Conservation (phyloP, 139 green algal species). For the Coelastrella sp. region DNA sequence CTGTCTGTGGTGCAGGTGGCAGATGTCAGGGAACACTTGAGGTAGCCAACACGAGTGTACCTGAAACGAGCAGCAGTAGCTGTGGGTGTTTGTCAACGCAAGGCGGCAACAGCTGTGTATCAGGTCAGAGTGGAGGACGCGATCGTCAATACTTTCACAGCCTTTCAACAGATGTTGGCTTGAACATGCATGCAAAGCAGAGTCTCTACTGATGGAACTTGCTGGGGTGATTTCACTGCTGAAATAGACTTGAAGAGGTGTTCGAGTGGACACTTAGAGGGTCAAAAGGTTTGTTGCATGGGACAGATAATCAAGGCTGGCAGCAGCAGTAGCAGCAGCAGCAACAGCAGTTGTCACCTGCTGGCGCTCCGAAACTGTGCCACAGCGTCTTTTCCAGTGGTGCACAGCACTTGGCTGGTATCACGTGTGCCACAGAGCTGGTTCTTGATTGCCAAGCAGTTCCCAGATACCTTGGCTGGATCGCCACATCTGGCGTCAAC, state of each 20-base stretch:
- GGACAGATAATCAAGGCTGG: no score
- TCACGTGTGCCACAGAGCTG: not conserved
- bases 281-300: no score
- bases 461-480: not conserved
- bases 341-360: not conserved
- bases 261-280: no score
- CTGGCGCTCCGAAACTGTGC: not conserved
- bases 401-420: not conserved
- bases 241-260: no score
- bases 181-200: no score
- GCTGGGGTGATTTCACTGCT: no score
- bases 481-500: not conserved
- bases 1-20: not conserved
- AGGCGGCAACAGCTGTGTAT: no score
- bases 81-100: no score
- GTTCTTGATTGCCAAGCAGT: not conserved
- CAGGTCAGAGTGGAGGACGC: no score
- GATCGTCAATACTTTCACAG: no score
- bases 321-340: not conserved
- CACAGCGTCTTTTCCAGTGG: not conserved
- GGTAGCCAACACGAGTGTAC: constrained; percentile 1
- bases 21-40: not conserved
- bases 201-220: no score
- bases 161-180: no score
- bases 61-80: not conserved